A percentile compares a stretch with the other conserved stretches of the same genome.
Conservation (phyloP, 2,329 filamentous ascomycete genomes). For the Trichophyton rubrum region DNA sequence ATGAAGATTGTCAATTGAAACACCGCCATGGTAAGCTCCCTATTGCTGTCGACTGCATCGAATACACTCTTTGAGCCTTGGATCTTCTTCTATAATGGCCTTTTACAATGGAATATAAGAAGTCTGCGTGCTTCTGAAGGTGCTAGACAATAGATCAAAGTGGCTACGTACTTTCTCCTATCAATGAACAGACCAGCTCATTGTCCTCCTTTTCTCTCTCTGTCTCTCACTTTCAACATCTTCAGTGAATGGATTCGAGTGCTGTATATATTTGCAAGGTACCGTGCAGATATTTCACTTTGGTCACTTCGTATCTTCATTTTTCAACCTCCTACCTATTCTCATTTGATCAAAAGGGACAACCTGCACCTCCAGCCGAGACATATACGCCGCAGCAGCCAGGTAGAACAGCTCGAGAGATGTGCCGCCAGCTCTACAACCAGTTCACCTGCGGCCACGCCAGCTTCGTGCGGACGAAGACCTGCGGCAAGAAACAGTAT, state of each 20-base stretch:
- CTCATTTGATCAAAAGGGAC: too few relatives aligned
- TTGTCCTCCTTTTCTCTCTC: neutral
- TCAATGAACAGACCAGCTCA: neutral
- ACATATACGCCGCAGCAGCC: neutral
- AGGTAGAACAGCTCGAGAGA: neutral
- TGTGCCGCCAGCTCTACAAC: slow-evolving; percentile 13
- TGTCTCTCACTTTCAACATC: neutral
- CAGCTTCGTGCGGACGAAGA: slow-evolving; percentile 11
- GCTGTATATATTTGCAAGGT: neutral
- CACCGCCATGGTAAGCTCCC: neutral
- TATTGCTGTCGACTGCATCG: neutral
- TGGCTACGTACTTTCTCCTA: too few relatives aligned
- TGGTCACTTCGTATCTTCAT: too few relatives aligned
- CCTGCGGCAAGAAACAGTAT: slow-evolving; percentile 13
- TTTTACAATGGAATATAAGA: neutral
- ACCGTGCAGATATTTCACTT: too few relatives aligned
- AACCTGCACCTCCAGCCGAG: neutral
- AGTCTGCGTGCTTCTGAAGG: neutral
- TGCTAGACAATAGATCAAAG: neutral
- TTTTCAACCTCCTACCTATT: too few relatives aligned
- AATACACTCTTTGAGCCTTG: neutral
- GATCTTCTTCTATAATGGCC: neutral
- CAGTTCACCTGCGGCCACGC: slow-evolving; percentile 11
- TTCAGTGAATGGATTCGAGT: neutral
- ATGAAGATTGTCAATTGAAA: neutral